Percentiles rank a stretch among this genome's conserved stretches.
Conservation (phyloP, 768 basidiomycete genomes). For the Peribolospora kevripleyi region DNA sequence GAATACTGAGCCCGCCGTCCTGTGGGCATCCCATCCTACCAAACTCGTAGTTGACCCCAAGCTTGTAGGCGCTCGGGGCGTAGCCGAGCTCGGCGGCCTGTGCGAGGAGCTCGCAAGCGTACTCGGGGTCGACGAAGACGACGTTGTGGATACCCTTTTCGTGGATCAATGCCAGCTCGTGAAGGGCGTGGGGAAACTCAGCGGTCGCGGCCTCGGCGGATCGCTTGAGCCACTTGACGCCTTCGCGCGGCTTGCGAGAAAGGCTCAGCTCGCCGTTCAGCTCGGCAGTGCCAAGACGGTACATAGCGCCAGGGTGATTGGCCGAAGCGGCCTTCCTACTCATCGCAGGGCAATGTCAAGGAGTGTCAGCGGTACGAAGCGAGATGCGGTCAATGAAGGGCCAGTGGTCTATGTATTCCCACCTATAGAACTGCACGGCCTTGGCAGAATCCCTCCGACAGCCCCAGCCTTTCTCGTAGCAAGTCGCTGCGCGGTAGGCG, state of each 20-base stretch:
- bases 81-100: conserved; percentile 90
- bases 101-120: conserved; percentile 76
- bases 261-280: conserved; percentile 83
- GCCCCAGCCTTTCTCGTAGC: conserved; percentile 98
- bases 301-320: conserved; percentile 82
- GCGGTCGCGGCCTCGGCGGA: conserved; percentile 79
- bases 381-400: not conserved
- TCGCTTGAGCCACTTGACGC: conserved; percentile 94
- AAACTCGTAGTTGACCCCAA: conserved; percentile 98
- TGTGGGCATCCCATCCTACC: conserved; percentile 96
- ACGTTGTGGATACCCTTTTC: conserved; percentile 98
- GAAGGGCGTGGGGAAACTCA: conserved; percentile 86
- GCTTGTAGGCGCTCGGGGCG: conserved; percentile 77
- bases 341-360: not conserved
- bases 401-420: conserved; percentile 4
- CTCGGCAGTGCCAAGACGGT: conserved; percentile 83
- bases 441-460: conserved; percentile 77
- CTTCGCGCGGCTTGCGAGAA: conserved; percentile 69
- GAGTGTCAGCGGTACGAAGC: not conserved
- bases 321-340: conserved; percentile 49
- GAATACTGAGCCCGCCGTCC: conserved; percentile 87
- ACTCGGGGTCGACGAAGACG: conserved; percentile 86
- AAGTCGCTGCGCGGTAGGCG: conserved; percentile 82
- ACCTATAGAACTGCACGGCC: conserved; percentile 65
- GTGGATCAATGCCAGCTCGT: conserved; percentile 80